Conservation (phyloP, 2,329 filamentous ascomycete species). For the Colletotrichum higginsianum region DNA sequence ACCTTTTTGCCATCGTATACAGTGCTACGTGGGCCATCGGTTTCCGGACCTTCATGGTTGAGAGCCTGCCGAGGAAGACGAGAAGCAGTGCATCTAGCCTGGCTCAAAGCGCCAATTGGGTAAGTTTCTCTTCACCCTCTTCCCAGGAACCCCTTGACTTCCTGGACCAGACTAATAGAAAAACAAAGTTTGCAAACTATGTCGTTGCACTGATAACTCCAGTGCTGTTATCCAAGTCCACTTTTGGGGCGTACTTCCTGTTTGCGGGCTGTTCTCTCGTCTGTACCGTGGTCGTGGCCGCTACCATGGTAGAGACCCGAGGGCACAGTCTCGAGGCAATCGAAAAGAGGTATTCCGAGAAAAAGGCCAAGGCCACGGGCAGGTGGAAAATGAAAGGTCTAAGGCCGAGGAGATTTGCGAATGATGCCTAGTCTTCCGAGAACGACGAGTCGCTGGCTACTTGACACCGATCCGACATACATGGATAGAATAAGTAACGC, state of each 20-base stretch:
- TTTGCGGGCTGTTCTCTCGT: constrained; percentile 58
- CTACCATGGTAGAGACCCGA: constrained; percentile 61
- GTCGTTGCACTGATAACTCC: constrained; percentile 62
- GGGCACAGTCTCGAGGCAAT: constrained; percentile 60
- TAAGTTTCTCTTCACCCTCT: constrained; percentile 43
- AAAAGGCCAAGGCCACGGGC: neutral
- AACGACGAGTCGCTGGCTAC: neutral
- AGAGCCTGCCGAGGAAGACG: constrained; percentile 70
- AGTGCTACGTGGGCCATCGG: constrained; percentile 67
- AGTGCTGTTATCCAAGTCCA: constrained; percentile 54
- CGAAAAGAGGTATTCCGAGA: constrained; percentile 44
- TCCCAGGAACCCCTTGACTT: neutral
- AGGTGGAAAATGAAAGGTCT: constrained; percentile 13
- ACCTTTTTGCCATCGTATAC: constrained; percentile 63
- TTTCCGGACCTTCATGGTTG: constrained; percentile 65
- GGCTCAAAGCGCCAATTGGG: constrained; percentile 69
- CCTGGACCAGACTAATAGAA: neutral
- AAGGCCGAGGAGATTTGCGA: constrained; percentile 1
- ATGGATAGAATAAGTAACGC: too few relatives aligned
- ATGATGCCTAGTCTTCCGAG: neutral
- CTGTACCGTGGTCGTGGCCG: constrained; percentile 53
- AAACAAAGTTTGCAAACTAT: constrained; percentile 58
- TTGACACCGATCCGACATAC: too few relatives aligned
- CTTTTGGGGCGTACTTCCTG: constrained; percentile 62
- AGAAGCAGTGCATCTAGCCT: constrained; percentile 68